Base-by-base conservation (phyloP, 2,329 filamentous ascomycete species). In the Emericellopsis atlantica region DNA sequence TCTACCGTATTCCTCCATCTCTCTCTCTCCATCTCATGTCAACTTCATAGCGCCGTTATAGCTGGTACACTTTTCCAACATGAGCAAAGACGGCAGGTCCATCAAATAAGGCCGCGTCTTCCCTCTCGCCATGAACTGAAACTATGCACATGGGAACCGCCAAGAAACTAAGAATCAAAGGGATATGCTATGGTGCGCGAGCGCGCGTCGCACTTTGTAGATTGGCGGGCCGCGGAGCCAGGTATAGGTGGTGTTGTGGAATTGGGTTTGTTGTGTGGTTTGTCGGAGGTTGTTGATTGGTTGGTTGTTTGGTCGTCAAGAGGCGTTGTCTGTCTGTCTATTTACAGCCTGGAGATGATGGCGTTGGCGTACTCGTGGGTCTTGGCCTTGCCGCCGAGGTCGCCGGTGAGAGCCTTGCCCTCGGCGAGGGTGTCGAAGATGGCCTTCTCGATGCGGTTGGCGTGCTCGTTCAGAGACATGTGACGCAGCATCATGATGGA, bases 401-500 rank as follows among this genome's bases (percentile, higher is more conserved):
- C 92, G 56, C 92, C 90, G 29, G 92, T 98, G 64, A 98, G 79
- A 47, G 79, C 72, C 82, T 95, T 95, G 70, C 92, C 92, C 75
- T 98, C 89, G 45, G 88, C 83, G 51, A 98, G 76, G 46, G 89
- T 94, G 62, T 84, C 85, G 65, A 98, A 96, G 59, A 90, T 93
- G 51, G 92, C 92, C 66, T 78, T 84, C 75, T 96, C 86, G 59
- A 98, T 96, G 64, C 79, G 81, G 62, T 72, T 64, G 52, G 92
- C 92, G 63, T 96, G 80, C 48, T 86, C 74, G 64, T 70, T 80
- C 49, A 98, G 75, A 57, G 84, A 81, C 90, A 98, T 96, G 71
- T 98, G 92, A 66, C 92, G 82, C 75, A 98, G 70, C 92, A 98
- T 96, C 92, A 98, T 96, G 72, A 96, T 92, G 64, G 85, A 93